Base-by-base conservation (phyloP, 371 early-diverging fungal genomes). In the Mortierella sp. region DNA sequence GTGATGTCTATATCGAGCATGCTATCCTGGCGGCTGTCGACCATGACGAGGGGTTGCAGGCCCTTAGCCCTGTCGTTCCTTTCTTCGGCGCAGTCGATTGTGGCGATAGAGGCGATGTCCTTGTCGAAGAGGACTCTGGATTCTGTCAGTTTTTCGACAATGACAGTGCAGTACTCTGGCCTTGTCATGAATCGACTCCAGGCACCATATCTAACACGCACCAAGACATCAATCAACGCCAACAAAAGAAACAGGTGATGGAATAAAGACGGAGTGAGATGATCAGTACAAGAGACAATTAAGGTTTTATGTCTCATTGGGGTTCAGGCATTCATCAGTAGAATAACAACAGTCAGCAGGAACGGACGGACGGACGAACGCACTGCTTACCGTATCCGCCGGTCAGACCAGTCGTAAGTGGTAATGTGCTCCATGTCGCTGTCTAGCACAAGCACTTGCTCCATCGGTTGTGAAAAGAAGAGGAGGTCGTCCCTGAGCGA, bases 401-500 rank as follows among this genome's bases (percentile, higher is more conserved):
- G 58, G 56, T 77, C 75, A 41, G 81, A 80, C 78, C 80, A 84
- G 54, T 84, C 81, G 41, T 75, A 75, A 12, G 73, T 68, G 27
- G 65, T 73, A 43, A 84, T 77, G 27, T 56, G 41, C 21, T 80
- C 81, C 78, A 80, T 80, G n/a, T 80, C 68, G 7, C 81, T 4
- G 32, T 80, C 76, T 8, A 80, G 60, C 44, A 84, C 46, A n/a
- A 65, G 72, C 27, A 75, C 84, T 18, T 84, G 78, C 55, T 84
- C 84, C 70, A 84, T 43, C 29, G 84, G 84, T 5, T 84, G 84
- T 60, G 84, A 84, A 27, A 44, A 77, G 70, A 84, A 84, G 73
- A 84, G 58, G 44, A 84, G 74, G 71, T 84, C 84, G 55, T 84
- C 84, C 32, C 81, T 71, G 60, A 84, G 78, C 0, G 58, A 72